Evolutionary conservation across 2,329 filamentous ascomycete genomes (phyloP), one percentile per base, ranked within the genome.

Genomic region (Diaporthe sp.): DNA sequence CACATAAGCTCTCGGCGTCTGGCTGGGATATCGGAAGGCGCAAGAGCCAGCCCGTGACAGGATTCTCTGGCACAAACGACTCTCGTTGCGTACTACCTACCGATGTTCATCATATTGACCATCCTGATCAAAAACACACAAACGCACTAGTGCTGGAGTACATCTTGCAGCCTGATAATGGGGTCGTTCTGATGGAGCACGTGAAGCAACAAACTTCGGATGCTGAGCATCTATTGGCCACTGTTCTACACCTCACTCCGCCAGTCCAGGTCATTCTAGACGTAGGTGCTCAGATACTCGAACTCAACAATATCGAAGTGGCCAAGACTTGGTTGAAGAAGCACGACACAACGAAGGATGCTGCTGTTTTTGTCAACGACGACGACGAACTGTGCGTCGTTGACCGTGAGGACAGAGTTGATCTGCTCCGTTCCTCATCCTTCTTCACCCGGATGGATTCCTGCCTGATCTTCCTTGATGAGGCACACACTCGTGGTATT

Each of bases 41-140:
- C 6, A 92, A 88, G 73, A 8, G 25, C 0, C 83, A 90, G 28
- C 85, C 87, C 0, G 91, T 88, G 0, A 92, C 90, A 0, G 93
- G 93, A 0, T 95, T 95, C 79, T 94, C 91, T 73, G 93, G 93
- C 0, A 95, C 93, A 0, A 92, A 91, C 34, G 93, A 95, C 77
- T 90, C 89, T 0, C 82, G 86, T 15, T 84, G 86, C n/a, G 79
- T 92, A 0, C 84, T 95, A 0, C 92, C 93, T 0, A 79, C 92
- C 0, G 83, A 79, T 0, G 86, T 94, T 0, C 78, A 83, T 0
- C 91, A 94, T 42, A 82, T 89, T 0, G 90, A 94, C 46, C 84
- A 92, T 0, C 79, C 82, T 0, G 82, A 84, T 0, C 90, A 93
- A 51, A 83, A 83, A 1, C 91, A 94, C 70, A 95, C 93, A 0